These are phyloP conservation scores for Trapa bicornis DNA, from an alignment of 345 rosid species.

Conservation along the genomic window DNA sequence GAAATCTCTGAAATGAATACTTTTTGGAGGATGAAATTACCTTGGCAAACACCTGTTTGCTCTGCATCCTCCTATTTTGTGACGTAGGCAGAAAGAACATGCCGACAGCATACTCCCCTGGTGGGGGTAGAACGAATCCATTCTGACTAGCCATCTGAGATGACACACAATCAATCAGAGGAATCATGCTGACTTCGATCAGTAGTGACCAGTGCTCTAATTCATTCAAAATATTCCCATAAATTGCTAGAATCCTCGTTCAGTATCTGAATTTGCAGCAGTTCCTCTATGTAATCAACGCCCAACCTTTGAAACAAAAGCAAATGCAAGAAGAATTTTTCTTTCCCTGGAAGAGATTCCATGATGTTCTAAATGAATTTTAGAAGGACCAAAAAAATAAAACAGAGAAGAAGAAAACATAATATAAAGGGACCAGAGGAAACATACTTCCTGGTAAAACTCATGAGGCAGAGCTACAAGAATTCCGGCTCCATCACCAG, in stretches of 20 bases:
- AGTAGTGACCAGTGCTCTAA: background rate
- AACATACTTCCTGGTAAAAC: conserved; percentile 53
- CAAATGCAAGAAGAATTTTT: too few relatives aligned
- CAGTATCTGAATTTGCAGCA: too few relatives aligned
- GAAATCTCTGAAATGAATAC: background rate
- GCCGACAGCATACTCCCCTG: conserved; percentile 85
- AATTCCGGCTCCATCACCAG: conserved; percentile 99
- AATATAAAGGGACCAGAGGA: background rate
- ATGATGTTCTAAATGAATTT: background rate
- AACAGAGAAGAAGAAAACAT: background rate
- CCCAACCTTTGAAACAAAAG: too few relatives aligned
- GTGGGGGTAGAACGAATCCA: conserved; percentile 75
- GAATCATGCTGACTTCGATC: too few relatives aligned
- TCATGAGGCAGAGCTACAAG: conserved; percentile 85
- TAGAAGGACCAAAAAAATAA: background rate
- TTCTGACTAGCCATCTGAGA: conserved; percentile 49
- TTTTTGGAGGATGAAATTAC: conserved; percentile 19
- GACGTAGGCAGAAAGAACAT: conserved; percentile 89
- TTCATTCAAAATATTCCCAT: too few relatives aligned
- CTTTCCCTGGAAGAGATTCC: too few relatives aligned
- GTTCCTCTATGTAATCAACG: too few relatives aligned
- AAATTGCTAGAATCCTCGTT: too few relatives aligned
- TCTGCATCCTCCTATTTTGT: conserved; percentile 54
- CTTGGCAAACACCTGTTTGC: conserved; percentile 81
- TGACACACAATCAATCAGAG: background rate